phyloP scores from a whole-genome alignment of 176 grass and related monocot genomes.

The Oryza australiensis region DNA sequence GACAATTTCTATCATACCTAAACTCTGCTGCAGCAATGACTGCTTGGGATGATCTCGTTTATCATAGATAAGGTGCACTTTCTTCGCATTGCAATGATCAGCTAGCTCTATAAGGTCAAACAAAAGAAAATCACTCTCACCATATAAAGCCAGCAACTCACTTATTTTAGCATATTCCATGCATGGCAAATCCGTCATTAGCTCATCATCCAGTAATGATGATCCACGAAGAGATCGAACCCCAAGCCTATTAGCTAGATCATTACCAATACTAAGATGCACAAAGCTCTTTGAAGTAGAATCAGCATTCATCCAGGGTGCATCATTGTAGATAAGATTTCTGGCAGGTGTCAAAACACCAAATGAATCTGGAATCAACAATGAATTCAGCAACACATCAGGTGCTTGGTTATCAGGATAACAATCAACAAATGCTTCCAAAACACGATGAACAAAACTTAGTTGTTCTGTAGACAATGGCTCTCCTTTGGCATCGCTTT shows the following conservation, averaged over 20 bases:
- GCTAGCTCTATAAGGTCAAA: slow-evolving; percentile 96
- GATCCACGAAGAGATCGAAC: slow-evolving; percentile 80
- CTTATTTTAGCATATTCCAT: slow-evolving; percentile 88
- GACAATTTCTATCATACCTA: slow-evolving; percentile 57
- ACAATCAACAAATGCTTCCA: slow-evolving; percentile 91
- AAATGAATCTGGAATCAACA: slow-evolving; percentile 85
- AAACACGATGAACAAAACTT: slow-evolving; percentile 81
- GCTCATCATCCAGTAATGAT: slow-evolving; percentile 85
- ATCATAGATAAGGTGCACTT: slow-evolving; percentile 94
- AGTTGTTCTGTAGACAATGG: slow-evolving; percentile 75
- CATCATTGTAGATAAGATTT: slow-evolving; percentile 92
- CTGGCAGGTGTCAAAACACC: slow-evolving; percentile 70
- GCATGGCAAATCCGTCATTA: slow-evolving; percentile 86
- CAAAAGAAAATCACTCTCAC: slow-evolving; percentile 79
- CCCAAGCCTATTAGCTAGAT: slow-evolving; percentile 80
- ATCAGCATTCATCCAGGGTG: slow-evolving; percentile 84
- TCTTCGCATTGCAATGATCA: slow-evolving; percentile 88
- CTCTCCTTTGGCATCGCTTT: slow-evolving; percentile 74
- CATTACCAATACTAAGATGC: slow-evolving; percentile 81
- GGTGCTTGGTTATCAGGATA: slow-evolving; percentile 59
- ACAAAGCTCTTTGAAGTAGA: slow-evolving; percentile 69
- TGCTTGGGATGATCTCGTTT: slow-evolving; percentile 90
- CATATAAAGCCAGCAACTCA: slow-evolving; percentile 87
- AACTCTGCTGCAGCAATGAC: slow-evolving; percentile 88
- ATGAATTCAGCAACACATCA: slow-evolving; percentile 62